Evolutionary conservation across 2,329 filamentous ascomycete species (phyloP).

Genomic region (Thermomyces lanuginosus): DNA sequence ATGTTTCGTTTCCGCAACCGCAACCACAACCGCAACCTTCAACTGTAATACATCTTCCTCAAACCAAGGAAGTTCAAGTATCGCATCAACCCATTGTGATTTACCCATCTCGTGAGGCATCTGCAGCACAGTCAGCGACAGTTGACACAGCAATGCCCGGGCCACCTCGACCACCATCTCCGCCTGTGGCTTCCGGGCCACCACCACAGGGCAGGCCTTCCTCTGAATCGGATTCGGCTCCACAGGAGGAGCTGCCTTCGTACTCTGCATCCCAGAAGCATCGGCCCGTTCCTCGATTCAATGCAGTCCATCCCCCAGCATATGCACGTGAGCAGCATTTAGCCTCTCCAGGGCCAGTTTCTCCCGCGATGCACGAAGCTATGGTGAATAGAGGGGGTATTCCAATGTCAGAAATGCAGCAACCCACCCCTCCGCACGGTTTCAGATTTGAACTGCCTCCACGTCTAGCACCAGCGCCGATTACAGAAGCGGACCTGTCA

Average conservation of each 20-base stretch:
- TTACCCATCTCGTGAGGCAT: too few species aligned
- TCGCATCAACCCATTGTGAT: too few species aligned
- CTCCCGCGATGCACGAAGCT: conserved; percentile 44
- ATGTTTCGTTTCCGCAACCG: too few species aligned
- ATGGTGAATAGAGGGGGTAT: conserved; percentile 49
- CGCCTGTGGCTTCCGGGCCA: not conserved
- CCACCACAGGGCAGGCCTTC: not conserved
- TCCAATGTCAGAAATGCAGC: conserved; percentile 42
- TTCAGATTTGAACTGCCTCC: conserved; percentile 9
- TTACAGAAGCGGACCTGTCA: conserved; percentile 12
- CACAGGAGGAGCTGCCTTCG: conserved; percentile 28
- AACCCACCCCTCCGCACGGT: conserved; percentile 27
- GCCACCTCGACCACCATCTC: not conserved
- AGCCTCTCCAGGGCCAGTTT: conserved; percentile 44
- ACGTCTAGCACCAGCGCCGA: conserved; percentile 11
- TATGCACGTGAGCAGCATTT: conserved; percentile 35
- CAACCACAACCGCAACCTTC: too few species aligned
- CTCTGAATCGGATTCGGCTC: conserved; percentile 2
- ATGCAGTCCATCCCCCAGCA: conserved; percentile 42
- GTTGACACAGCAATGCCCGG: not conserved
- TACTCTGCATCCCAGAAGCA: conserved; percentile 29
- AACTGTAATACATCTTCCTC: too few species aligned
- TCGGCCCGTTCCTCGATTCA: conserved; percentile 29
- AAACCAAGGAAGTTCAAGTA: conserved; percentile 1
- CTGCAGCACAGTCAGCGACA: not conserved